phyloP scores from a whole-genome alignment of 208 protist genomes.

The Trypanosoma avium region DNA sequence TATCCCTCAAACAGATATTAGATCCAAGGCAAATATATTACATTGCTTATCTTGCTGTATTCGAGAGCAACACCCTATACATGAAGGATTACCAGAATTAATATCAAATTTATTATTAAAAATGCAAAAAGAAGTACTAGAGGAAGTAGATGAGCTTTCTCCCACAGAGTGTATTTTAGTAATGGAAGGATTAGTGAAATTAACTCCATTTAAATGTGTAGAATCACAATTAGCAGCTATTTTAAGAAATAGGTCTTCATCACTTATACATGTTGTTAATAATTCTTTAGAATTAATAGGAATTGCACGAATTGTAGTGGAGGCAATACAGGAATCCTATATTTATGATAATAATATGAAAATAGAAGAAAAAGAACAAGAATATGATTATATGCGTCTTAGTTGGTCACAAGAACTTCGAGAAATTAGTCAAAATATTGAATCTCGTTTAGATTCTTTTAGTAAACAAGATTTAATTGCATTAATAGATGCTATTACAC shows the following conservation, averaged over 20 bases:
- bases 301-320: constrained; percentile 37
- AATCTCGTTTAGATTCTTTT: constrained; percentile 42
- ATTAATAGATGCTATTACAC: constrained; percentile 51
- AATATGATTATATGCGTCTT: constrained; percentile 8
- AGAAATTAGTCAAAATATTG: constrained; percentile 30
- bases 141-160: constrained; percentile 35
- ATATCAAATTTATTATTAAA: constrained; percentile 25
- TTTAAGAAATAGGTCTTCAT: constrained; percentile 40
- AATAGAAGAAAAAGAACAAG: constrained; percentile 2
- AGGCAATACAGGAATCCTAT: constrained; percentile 24
- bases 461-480: constrained; percentile 49
- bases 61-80: constrained; percentile 27
- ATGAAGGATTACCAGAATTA: constrained; percentile 23
- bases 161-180: constrained; percentile 48
- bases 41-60: constrained; percentile 38
- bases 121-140: constrained; percentile 37
- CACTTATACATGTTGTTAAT: constrained; percentile 43
- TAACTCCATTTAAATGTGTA: constrained; percentile 35
- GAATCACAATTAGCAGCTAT: constrained; percentile 31
- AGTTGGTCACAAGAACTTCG: constrained; percentile 16
- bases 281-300: constrained; percentile 53
- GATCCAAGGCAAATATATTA: constrained; percentile 51
- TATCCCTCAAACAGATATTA: constrained; percentile 30
- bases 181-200: constrained; percentile 49
- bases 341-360: background rate